Base-by-base conservation (phyloP, 768 basidiomycete species). In the Leccinellum luteum region DNA sequence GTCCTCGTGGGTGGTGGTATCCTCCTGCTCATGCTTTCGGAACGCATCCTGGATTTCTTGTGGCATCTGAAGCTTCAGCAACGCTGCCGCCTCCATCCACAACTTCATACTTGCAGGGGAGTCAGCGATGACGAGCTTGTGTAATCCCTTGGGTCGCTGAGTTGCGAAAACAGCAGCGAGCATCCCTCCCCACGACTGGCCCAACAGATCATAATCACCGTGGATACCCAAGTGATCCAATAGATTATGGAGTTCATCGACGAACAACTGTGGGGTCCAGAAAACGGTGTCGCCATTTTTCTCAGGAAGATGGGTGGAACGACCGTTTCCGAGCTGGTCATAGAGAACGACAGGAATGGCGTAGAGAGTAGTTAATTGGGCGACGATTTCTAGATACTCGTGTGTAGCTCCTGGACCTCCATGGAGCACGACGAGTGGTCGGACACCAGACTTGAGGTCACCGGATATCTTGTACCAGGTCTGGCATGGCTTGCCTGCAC, bases 281-380 rank as follows among this genome's bases (percentile, higher is more conserved):
- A 85, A 85, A 13, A 43, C 38, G 2, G 64, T 59, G 31, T 77
- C 74, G 14, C 71, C 73, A 6, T 64, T 73, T 61, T 80, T 83
- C 58, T 83, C 79, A 9, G 66, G 78, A 19, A 84, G 72, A 60
- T 83, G 81, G 9, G 82, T 82, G 13, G 83, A 85, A 25, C 69
- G 68, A n/a, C 82, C 82, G 55, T 69, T 76, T 8, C 83, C 84
- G 47, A 85, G 56, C 63, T 85, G 84, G 64, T 83, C 81, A 68
- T 85, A 85, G 48, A 83, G 62, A 41, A 86, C 62, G 61, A 85
- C 73, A 12, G 82, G 81, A 48, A 79, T 80, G 30, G 60, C 48
- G 54, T 72, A 63, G 10, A 66, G 61, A 6, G 58, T 55, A 25
- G 75, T 71, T 48, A 83, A 72, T 47, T 78, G 76, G 38, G 73